A percentile compares a stretch with the other conserved stretches of the same genome.
phyloP scores from a whole-genome alignment of 345 rosid genomes.

The Eucalyptus microcorys region DNA sequence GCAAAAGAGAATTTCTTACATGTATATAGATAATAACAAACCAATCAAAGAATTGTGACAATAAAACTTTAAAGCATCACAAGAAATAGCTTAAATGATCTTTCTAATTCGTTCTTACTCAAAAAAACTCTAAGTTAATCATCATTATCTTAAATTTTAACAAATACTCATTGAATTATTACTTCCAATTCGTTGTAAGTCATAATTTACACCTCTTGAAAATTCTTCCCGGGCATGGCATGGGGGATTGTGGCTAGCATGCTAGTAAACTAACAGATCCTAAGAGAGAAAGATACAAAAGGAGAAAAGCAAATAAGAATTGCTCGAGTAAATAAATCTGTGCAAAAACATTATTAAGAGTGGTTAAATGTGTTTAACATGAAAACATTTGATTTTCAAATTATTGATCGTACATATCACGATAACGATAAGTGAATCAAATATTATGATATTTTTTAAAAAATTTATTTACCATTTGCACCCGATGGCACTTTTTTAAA shows the following conservation, averaged over 20 bases:
- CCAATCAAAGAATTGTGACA: not conserved
- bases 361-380: not conserved
- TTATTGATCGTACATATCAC: not conserved
- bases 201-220: not conserved
- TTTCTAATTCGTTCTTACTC: not conserved
- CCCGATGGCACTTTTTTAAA: not conserved
- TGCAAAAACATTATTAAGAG: not conserved
- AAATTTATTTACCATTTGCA: not conserved
- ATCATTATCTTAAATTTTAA: not conserved
- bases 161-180: not conserved
- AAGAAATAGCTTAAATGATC: not conserved
- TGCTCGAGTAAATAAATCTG: not conserved
- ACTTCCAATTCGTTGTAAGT: not conserved
- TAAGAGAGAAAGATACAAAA: not conserved
- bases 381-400: not conserved
- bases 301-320: not conserved
- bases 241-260: not conserved
- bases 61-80: not conserved
- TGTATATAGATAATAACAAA: not conserved
- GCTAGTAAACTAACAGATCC: not conserved
- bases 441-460: not conserved
- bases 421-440: not conserved
- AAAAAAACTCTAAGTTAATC: not conserved
- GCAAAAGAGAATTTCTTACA: not conserved
- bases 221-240: not conserved